A percentile compares a stretch with the other conserved stretches of the same genome.
Conservation (phyloP, 2,329 filamentous ascomycete genomes). For the Magnaporthiopsis poae region DNA sequence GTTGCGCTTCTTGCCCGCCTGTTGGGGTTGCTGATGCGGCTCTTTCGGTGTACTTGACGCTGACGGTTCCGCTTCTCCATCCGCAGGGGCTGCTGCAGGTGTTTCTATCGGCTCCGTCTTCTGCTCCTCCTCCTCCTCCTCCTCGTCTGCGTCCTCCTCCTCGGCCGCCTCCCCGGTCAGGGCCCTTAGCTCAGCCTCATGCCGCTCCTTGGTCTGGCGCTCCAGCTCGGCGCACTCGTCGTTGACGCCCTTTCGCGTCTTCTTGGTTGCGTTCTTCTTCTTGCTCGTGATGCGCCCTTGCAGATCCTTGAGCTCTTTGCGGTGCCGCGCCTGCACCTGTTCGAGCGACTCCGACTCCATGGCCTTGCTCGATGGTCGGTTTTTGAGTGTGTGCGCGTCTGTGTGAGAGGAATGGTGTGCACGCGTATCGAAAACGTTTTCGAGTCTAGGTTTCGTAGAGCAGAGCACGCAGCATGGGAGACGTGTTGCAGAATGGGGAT, state of each 20-base stretch:
- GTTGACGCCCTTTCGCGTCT: slow-evolving; percentile 65
- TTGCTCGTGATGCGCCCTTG: slow-evolving; percentile 81
- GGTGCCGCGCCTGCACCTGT: slow-evolving; percentile 66
- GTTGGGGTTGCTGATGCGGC: slow-evolving; percentile 14
- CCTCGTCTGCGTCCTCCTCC: slow-evolving; percentile 14
- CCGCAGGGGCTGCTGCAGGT: not conserved
- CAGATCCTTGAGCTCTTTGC: slow-evolving; percentile 80
- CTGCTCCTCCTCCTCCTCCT: slow-evolving; percentile 5
- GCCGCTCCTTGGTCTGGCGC: slow-evolving; percentile 53
- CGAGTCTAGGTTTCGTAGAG: not conserved
- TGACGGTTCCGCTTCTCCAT: not conserved
- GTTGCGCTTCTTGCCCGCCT: slow-evolving; percentile 62
- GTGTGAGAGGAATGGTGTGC: not conserved
- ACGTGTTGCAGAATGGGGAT: not conserved
- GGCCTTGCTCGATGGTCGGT: not conserved
- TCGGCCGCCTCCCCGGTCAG: slow-evolving; percentile 22
- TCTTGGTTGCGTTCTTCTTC: slow-evolving; percentile 94
- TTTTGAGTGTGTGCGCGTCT: too few species aligned
- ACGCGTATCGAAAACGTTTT: not conserved
- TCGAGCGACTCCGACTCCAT: slow-evolving; percentile 50
- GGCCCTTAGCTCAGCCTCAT: slow-evolving; percentile 48
- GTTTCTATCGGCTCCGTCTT: slow-evolving; percentile 6
- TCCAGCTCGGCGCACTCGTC: slow-evolving; percentile 67
- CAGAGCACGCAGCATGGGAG: not conserved
- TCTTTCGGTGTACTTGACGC: slow-evolving; percentile 9